These are phyloP conservation scores for Nyctanthes arbortristis DNA, from an alignment of 257 asterid genomes.

Conservation along the genomic window DNA sequence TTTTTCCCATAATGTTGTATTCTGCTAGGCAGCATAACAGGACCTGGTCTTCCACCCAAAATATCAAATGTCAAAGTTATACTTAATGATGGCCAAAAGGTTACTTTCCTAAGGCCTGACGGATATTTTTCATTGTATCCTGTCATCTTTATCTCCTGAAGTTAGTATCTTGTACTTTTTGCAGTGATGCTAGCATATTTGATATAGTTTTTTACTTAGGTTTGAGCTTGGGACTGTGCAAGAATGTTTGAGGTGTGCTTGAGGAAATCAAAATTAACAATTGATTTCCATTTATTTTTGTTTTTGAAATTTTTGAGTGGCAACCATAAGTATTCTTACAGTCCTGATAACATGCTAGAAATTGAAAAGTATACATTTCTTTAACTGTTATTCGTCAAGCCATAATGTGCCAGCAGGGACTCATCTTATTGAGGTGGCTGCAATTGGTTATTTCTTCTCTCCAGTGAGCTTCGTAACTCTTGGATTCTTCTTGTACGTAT, in stretches of 20 bases:
- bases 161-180: conserved; percentile 1
- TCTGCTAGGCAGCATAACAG: conserved; percentile 62
- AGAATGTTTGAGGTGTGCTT: conserved; percentile 13
- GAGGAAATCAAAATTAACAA: conserved; percentile 7
- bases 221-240: conserved; percentile 12
- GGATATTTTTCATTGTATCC: conserved; percentile 99
- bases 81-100: conserved; percentile 87
- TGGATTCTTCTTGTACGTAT: conserved; percentile 11
- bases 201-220: background rate
- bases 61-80: conserved; percentile 64
- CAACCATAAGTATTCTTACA: conserved; percentile 20
- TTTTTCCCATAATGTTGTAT: conserved; percentile 17
- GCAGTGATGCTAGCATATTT: conserved; percentile 1
- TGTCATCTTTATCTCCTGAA: conserved; percentile 25
- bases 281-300: too few species aligned
- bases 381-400: conserved; percentile 59
- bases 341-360: conserved; percentile 17
- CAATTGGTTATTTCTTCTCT: conserved; percentile 88
- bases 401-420: conserved; percentile 96
- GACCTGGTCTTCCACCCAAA: conserved; percentile 76
- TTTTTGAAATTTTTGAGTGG: background rate
- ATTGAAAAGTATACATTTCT: conserved; percentile 28
- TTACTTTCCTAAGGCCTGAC: conserved; percentile 86
- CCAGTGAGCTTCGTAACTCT: conserved; percentile 61
- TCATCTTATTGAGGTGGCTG: conserved; percentile 92